phyloP scores from a whole-genome alignment of 2,329 filamentous ascomycete species.

The Fusarium illudens region DNA sequence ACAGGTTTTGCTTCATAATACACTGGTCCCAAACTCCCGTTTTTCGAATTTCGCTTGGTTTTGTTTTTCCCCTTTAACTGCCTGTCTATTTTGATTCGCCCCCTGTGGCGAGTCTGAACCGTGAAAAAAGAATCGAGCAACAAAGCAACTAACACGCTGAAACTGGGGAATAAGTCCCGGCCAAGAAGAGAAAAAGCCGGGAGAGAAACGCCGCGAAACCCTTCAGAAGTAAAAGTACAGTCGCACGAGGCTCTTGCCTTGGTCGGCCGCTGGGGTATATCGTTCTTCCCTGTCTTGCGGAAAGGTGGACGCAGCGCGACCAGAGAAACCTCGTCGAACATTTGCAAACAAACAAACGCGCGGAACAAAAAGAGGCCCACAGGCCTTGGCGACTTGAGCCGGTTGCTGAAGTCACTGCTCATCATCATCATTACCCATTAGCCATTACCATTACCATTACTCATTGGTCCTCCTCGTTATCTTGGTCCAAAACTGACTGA shows the following conservation, averaged over 20 bases:
- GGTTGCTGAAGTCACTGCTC: slow-evolving; percentile 20
- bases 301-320: slow-evolving; percentile 11
- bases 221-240: slow-evolving; percentile 29
- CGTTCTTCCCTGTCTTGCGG: slow-evolving; percentile 6
- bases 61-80: slow-evolving; percentile 12
- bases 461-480: slow-evolving; percentile 11
- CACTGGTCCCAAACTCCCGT: slow-evolving; percentile 20
- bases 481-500: slow-evolving; percentile 12
- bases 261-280: slow-evolving; percentile 18
- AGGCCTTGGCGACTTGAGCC: slow-evolving; percentile 12
- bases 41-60: slow-evolving; percentile 11
- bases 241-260: slow-evolving; percentile 15
- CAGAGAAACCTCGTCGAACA: slow-evolving; percentile 16
- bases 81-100: slow-evolving; percentile 33
- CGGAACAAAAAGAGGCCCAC: neutral
- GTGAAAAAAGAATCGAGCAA: slow-evolving; percentile 5
- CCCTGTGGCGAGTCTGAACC: slow-evolving; percentile 14
- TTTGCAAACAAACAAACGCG: slow-evolving; percentile 5
- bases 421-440: slow-evolving; percentile 25
- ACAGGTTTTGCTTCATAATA: slow-evolving; percentile 19
- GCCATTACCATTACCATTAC: slow-evolving; percentile 30
- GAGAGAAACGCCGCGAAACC: slow-evolving; percentile 25
- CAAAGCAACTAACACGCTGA: slow-evolving; percentile 24
- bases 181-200: slow-evolving; percentile 22
- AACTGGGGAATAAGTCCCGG: slow-evolving; percentile 18